These are phyloP conservation scores for Fusarium chaquense DNA, from an alignment of 2,329 filamentous ascomycete genomes.

Conservation along the genomic window DNA sequence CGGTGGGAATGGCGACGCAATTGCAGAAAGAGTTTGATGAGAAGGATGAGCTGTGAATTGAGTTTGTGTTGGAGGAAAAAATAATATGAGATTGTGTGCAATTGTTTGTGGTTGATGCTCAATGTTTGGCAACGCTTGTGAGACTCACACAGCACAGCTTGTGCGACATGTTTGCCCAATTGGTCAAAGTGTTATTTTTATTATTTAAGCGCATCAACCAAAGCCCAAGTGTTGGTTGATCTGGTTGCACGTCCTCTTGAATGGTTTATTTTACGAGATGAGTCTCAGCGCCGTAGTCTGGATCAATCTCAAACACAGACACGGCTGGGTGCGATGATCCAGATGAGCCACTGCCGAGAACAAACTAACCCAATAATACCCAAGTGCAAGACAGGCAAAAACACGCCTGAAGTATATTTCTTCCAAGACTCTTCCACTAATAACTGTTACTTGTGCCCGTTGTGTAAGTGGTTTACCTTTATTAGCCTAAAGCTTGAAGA, in stretches of 20 bases:
- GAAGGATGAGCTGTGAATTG: slow-evolving; percentile 44
- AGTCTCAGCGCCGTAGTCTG: neutral
- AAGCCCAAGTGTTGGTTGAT: neutral
- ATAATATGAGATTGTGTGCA: neutral
- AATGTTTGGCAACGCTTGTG: neutral
- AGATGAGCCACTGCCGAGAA: slow-evolving; percentile 6
- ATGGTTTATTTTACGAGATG: neutral
- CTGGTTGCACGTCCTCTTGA: neutral
- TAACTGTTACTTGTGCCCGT: too few relatives aligned
- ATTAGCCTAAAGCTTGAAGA: neutral
- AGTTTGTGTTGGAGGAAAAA: neutral
- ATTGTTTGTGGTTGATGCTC: neutral
- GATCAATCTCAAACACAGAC: neutral
- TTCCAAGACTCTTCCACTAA: too few relatives aligned
- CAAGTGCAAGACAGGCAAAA: neutral
- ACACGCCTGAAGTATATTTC: too few relatives aligned
- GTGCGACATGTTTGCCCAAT: neutral
- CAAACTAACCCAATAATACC: neutral
- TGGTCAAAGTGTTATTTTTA: neutral
- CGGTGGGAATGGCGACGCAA: slow-evolving; percentile 45
- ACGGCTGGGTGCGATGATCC: neutral
- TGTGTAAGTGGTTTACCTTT: neutral
- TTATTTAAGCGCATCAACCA: neutral
- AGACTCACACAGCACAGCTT: neutral
- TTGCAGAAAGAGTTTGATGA: slow-evolving; percentile 47